Evolutionary conservation across 2,329 filamentous ascomycete genomes (phyloP).

Genomic region (Pseudopyrenochaeta lycopersici): DNA sequence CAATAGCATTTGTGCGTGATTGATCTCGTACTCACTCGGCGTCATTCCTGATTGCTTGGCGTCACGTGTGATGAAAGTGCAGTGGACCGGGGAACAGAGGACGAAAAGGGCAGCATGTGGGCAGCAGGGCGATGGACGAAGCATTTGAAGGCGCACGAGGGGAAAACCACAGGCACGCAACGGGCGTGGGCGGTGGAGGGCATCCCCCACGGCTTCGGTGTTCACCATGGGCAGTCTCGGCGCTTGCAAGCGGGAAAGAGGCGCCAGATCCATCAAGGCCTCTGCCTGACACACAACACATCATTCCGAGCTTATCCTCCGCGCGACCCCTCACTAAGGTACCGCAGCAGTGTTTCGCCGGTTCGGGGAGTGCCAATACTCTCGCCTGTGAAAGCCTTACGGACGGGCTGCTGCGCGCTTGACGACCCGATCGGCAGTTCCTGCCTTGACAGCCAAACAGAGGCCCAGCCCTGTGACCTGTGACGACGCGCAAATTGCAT

Average conservation of each 20-base stretch:
- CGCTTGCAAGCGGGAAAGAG: constrained; percentile 22
- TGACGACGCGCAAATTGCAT: constrained; percentile 52
- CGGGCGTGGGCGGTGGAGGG: constrained; percentile 1
- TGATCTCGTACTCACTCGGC: constrained; percentile 3
- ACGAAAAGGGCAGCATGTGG: neutral
- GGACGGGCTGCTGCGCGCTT: constrained; percentile 35
- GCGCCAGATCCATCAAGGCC: constrained; percentile 26
- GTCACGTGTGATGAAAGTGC: constrained; percentile 14
- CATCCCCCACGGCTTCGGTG: constrained; percentile 1
- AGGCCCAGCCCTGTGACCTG: constrained; percentile 46
- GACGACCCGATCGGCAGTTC: constrained; percentile 47
- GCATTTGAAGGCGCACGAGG: neutral
- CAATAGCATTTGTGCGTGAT: constrained; percentile 10
- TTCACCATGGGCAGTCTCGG: constrained; percentile 25
- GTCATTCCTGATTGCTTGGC: constrained; percentile 10
- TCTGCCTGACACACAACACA: constrained; percentile 41
- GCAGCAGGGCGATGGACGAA: neutral
- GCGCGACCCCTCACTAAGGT: constrained; percentile 41
- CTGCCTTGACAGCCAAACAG: constrained; percentile 47
- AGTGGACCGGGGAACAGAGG: constrained; percentile 1
- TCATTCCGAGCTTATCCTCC: constrained; percentile 51
- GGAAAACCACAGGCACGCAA: constrained; percentile 2
- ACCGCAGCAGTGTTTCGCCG: constrained; percentile 33
- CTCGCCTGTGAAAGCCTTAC: constrained; percentile 38
- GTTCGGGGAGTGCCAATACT: constrained; percentile 46